A percentile compares a stretch with the other conserved stretches of the same genome.
phyloP scores from a whole-genome alignment of 179 eudicot genomes.

The Patellifolia procumbens region DNA sequence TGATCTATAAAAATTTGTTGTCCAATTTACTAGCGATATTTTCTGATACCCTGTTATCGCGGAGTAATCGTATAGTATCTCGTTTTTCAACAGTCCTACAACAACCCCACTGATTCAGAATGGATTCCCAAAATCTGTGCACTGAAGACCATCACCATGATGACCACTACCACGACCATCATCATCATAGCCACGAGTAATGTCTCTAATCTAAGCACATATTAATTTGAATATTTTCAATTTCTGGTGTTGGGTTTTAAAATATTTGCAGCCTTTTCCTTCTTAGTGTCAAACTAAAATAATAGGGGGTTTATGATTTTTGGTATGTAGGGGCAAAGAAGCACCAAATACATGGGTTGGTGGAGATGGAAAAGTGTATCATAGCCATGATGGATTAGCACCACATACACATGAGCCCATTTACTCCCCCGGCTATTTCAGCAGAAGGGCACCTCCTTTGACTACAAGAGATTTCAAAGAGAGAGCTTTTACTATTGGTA shows the following conservation, averaged over 20 bases:
- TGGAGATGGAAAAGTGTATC: slow-evolving; percentile 78
- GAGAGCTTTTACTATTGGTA: slow-evolving; percentile 92
- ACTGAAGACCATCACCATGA: slow-evolving; percentile 28
- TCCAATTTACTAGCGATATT: too few relatives aligned
- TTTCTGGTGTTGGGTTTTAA: background rate
- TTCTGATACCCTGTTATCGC: background rate
- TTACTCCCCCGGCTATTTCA: slow-evolving; percentile 87
- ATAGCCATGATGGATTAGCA: slow-evolving; percentile 97
- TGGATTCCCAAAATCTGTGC: slow-evolving; percentile 56
- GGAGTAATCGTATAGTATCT: background rate
- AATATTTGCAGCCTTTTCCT: background rate
- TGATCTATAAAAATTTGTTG: too few relatives aligned
- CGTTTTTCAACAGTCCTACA: background rate
- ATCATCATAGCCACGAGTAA: slow-evolving; percentile 51
- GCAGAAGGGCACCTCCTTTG: slow-evolving; percentile 78
- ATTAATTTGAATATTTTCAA: background rate
- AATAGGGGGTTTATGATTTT: background rate
- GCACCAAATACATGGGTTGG: slow-evolving; percentile 54
- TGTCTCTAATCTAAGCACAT: background rate
- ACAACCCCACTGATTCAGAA: slow-evolving; percentile 14
- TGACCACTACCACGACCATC: slow-evolving; percentile 25
- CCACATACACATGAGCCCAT: slow-evolving; percentile 97
- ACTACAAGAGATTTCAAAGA: slow-evolving; percentile 65
- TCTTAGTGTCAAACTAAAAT: background rate
- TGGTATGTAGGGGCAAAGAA: slow-evolving; percentile 20